Base-by-base conservation (phyloP, 2,329 filamentous ascomycete species). In the Aureobasidium sp. region DNA sequence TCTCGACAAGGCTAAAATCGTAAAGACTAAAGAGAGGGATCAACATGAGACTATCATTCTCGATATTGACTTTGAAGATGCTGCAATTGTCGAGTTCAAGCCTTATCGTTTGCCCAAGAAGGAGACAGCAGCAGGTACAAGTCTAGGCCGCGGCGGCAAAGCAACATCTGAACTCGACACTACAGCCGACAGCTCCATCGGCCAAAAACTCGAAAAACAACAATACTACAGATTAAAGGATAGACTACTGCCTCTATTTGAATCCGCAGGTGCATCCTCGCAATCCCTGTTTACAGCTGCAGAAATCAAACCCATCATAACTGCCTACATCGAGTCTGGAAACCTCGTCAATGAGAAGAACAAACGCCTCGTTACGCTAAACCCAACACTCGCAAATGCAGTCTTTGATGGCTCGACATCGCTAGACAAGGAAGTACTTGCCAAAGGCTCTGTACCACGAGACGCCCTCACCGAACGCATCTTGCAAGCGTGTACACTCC, bases 11-110 rank as follows among this genome's bases (percentile, higher is more conserved):
- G 75, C 83, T 52, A 71, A 77, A 21, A 74, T 88, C n/a, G 72
- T 87, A 66, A 87, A 85, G 67, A 80, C 79, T 49, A 88, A 88
- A 69, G 86, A 88, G 54, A 79, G 83, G 39, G 83, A 81, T 64
- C 83, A 84, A 5, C 81, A 85, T 39, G 86, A 88, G 68, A 84
- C 83, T 0, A 79, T 86, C 11, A 82, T 89, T 54, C 65, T 83
- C 16, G 86, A 88, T 66, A 81, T 88, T 52, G 85, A 88, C 69
- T 88, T 87, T 70, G 74, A 81, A 21, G 82, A 87, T 64, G 70
- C 69, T 8, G 76, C 77, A 2, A 71, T 88, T 16, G 68, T 76
- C 41, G 72, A 77, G 27, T 89, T 88, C 71, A 78, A 79, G 29
- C 84, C 86, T 3, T 88, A 89, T 71, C 77, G 78, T 42, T 74